Evolutionary conservation across 2,329 filamentous ascomycete genomes (phyloP), one percentile per base, ranked within the genome.

Genomic region (Colletotrichum incanum): DNA sequence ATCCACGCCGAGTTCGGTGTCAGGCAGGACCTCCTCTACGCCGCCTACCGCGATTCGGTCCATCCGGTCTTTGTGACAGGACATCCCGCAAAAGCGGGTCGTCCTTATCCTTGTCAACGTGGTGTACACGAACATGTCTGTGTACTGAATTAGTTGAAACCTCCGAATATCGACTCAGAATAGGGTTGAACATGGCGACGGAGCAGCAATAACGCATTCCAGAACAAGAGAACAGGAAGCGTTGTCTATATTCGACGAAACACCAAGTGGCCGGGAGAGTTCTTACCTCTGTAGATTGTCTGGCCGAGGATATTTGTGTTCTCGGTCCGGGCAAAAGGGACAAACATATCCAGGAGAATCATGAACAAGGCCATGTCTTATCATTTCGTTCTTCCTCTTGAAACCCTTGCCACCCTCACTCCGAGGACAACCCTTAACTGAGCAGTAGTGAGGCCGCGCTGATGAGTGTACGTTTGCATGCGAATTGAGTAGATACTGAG

Each of bases 341-440:
- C 96, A 99, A 39, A 98, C 92, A 78, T 98, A 99, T 72, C 96
- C 96, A 1, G 96, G 96, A 9, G 94, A 97, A 75, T 95, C 93
- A 79, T 99, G 96, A 5, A 98, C 96, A 3, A 98, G 88, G 1
- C 96, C 95, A 78, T 93, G 91, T 37, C 91, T 83, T 58, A 93
- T 93, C 91, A 93, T 92, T 79, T 93, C 91, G 75, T 93, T 93
- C 79, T 93, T 93, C 69, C 91, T 86, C 80, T 93, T 93, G 80
- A 93, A 93, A 0, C 91, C 91, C 75, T 90, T 91, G 5, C 91
- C 91, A 2, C 88, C 87, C 78, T 91, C 88, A 60, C 87, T 88
- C 62, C 91, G 86, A n/a, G 90, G 84, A 76, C 91, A 93, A 0
- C 87, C 89, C 60, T 85, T 84, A 0, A 92, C 89, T 0, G 88